Base-by-base conservation (phyloP, 768 basidiomycete genomes). In the Tephrocybe sp. region DNA sequence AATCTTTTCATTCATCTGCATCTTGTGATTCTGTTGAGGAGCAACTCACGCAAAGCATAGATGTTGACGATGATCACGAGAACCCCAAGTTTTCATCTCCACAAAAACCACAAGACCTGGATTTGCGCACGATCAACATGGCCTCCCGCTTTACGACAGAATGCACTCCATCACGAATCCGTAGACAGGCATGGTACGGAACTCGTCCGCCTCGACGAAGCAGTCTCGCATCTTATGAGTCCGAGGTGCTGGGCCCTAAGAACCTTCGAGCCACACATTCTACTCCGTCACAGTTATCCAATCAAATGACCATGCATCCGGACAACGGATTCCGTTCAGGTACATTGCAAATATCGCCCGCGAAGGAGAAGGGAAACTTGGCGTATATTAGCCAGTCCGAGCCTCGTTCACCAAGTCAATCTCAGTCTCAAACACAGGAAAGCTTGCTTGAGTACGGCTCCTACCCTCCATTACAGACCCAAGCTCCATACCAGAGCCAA, bases 401-500 rank as follows among this genome's bases (percentile, higher is more conserved):
- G 22, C 12, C 25, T 41, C 49, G 56, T 23, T 53, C 49, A 13
- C 53, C 57, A 39, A 47, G 54, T 4, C 60, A 61, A 31, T 61
- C 58, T 3, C 61, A 61, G 39, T 56, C 51, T 10, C 55, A 59
- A 40, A 46, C 57, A 4, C 53, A 57, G 33, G 51, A 39, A 4
- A 49, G 49, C 45, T 57, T 56, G 16, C 52, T 56, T 31, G 54
- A 66, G 34, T 63, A 61, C 15, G 47, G 49, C n/a, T 69, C 66
- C 10, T 70, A 73, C 45, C 65, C 61, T 16, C 61, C 70, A 23
- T 59, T 79, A 36, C 78, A 75, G 55, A 80, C 79, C 1, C 80
- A 83, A 57, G 78, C 80, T 23, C 75, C 76, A 3, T 82, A 81
- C 53, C 62, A 66, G 33, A 80, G 80, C 54, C 79, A 78, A 59